Evolutionary conservation across 495 filamentous ascomycete species (phyloP).

Genomic region (Penicillium dipodomyicola): DNA sequence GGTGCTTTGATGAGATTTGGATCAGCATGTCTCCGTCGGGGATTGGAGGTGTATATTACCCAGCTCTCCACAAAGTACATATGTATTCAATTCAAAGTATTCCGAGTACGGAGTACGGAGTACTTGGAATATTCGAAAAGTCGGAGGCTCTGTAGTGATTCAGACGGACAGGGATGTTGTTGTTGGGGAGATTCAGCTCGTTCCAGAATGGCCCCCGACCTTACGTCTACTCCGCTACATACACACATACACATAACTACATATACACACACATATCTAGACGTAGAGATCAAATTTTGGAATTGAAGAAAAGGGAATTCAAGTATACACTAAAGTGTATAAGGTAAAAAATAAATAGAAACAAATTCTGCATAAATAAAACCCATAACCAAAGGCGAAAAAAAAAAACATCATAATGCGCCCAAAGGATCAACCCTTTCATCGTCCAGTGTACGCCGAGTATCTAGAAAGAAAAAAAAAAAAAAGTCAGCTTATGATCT

Average conservation of each 20-base stretch:
- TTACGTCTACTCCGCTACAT: not conserved
- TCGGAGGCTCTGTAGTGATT: slow-evolving; percentile 26
- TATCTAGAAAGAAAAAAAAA: slow-evolving; percentile 30
- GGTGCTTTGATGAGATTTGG: not conserved
- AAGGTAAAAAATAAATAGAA: slow-evolving; percentile 8
- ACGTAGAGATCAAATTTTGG: too few species aligned
- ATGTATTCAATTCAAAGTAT: too few species aligned
- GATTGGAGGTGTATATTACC: not conserved
- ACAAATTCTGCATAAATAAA: slow-evolving; percentile 15
- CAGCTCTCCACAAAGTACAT: not conserved
- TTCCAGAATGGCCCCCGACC: not conserved
- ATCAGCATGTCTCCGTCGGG: not conserved
- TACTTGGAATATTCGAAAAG: not conserved
- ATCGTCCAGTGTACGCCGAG: slow-evolving; percentile 46
- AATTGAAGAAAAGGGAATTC: not conserved
- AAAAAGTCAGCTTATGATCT: slow-evolving; percentile 7
- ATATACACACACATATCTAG: not conserved
- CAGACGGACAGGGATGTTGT: slow-evolving; percentile 19
- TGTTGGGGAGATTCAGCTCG: slow-evolving; percentile 7
- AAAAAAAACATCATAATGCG: slow-evolving; percentile 35
- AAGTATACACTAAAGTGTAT: slow-evolving; percentile 7
- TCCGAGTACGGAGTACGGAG: not conserved
- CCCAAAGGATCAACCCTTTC: slow-evolving; percentile 40
- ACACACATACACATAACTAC: not conserved
- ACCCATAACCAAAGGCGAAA: slow-evolving; percentile 22